These are phyloP conservation scores for Cladophialophora chaetospira DNA, from an alignment of 2,329 filamentous ascomycete species.

Conservation along the genomic window DNA sequence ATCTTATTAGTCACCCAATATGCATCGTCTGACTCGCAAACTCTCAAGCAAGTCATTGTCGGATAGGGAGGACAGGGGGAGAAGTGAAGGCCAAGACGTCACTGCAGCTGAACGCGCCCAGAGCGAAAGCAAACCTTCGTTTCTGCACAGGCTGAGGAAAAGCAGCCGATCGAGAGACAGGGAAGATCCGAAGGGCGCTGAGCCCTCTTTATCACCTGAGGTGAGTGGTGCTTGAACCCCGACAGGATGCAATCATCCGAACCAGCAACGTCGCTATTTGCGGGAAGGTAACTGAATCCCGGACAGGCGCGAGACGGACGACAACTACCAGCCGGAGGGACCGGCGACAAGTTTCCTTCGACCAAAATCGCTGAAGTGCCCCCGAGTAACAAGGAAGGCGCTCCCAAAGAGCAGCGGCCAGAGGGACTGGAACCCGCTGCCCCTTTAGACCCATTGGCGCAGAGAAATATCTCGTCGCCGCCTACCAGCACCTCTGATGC, in stretches of 20 bases:
- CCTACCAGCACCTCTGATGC: neutral
- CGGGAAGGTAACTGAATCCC: neutral
- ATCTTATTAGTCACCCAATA: conserved; percentile 6
- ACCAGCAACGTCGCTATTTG: neutral
- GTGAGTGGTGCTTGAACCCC: neutral
- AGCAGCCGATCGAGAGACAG: conserved; percentile 15
- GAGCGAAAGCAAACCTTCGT: conserved; percentile 12
- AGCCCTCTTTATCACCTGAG: neutral
- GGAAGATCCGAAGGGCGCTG: neutral
- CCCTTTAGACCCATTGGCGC: neutral
- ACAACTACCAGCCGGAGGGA: neutral
- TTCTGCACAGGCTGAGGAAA: conserved; percentile 15
- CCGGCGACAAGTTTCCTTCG: neutral
- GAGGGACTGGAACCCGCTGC: neutral
- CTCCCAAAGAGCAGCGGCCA: neutral
- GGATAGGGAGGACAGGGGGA: conserved; percentile 6
- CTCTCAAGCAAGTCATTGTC: conserved; percentile 11
- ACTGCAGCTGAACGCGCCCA: conserved; percentile 3
- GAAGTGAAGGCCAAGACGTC: neutral
- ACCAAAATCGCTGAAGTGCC: conserved; percentile 19
- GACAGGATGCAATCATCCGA: neutral
- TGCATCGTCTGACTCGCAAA: conserved; percentile 14
- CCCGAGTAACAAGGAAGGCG: neutral
- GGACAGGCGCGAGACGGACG: conserved; percentile 1
- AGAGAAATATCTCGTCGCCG: neutral